Base-by-base conservation (phyloP, 768 basidiomycete species). In the Candolleomyces efflorescens region DNA sequence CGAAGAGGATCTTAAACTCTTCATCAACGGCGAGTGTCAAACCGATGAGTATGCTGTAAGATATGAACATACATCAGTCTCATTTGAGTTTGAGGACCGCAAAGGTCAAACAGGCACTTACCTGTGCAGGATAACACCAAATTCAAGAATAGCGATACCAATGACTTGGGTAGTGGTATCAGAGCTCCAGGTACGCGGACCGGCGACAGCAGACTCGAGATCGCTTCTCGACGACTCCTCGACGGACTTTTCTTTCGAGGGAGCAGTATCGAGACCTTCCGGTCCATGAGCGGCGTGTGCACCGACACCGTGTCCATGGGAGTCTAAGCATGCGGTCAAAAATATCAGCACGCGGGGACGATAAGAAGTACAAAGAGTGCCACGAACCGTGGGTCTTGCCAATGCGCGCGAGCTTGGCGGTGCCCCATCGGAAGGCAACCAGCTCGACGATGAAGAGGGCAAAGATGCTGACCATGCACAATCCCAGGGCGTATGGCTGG, bases 141-240 rank as follows among this genome's bases (percentile, higher is more conserved):
- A 96, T 68, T 99, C 96, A 48, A 99, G 77, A 58, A 98, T 94
- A 36, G 83, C 92, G 48, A 99, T 81, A 13, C 94, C 94, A 48
- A 97, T 78, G 38, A 94, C 71, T 68, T 95, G 93, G 2, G 91
- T 86, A 9, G 74, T 56, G 2, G 82, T 72, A 18, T 74, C 73
- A 39, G 85, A 79, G 49, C 77, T 70, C 3, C 70, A 65, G 5
- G n/a, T 59, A 12, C 59, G 55, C 32, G 63, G 48, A 7, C 17
- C 44, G 26, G 55, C 32, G 44, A 67, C 60, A 48, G 75, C 74
- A 17, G 68, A 50, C 58, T 78, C 74, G 24, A 69, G 63, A 6
- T 70, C 68, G 49, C 67, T 64, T 32, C 32, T 32, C 11, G 32
- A 32, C 2, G 32, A 32, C 7, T 63, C 51, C 26, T 59, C 61